Percentiles rank a stretch among this genome's conserved stretches.
These are phyloP conservation scores for Ceratocystis variospora DNA, from an alignment of 2,329 filamentous ascomycete species.

Conservation along the genomic window DNA sequence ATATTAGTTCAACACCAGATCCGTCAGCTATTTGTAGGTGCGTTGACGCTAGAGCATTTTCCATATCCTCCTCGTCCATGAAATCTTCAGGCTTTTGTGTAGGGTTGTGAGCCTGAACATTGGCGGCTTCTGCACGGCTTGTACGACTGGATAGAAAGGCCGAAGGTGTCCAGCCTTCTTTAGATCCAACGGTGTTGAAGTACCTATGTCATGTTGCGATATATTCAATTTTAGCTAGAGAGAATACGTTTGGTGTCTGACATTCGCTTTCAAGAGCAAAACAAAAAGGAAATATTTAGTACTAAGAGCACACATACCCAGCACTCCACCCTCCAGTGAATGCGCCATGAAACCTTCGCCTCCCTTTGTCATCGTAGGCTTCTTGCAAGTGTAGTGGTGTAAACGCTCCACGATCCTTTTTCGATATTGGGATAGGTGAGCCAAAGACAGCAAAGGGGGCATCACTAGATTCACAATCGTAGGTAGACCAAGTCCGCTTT, in stretches of 20 bases:
- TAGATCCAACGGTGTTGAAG: constrained; percentile 95
- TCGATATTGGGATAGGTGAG: constrained; percentile 70
- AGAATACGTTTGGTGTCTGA: background rate
- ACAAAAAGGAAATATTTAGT: background rate
- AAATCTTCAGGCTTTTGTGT: constrained; percentile 71
- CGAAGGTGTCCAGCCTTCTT: constrained; percentile 91
- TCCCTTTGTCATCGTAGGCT: constrained; percentile 79
- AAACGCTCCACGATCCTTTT: constrained; percentile 80
- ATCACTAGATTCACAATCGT: constrained; percentile 59
- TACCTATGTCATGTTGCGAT: constrained; percentile 45
- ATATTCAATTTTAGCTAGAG: constrained; percentile 21
- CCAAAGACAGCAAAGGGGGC: constrained; percentile 70
- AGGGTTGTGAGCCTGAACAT: constrained; percentile 22
- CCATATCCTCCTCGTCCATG: constrained; percentile 95
- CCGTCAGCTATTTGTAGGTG: constrained; percentile 57
- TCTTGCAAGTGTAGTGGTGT: constrained; percentile 98
- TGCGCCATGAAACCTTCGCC: constrained; percentile 84
- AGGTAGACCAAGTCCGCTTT: constrained; percentile 67
- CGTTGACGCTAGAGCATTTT: constrained; percentile 67
- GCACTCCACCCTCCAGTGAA: constrained; percentile 96
- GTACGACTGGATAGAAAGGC: constrained; percentile 82
- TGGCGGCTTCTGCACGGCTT: constrained; percentile 42
- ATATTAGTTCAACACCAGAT: background rate
- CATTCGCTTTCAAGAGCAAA: background rate
- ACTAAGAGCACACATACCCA: constrained; percentile 40